phyloP scores from a whole-genome alignment of 306 rosid species.

The Sechiopsis laciniata region DNA sequence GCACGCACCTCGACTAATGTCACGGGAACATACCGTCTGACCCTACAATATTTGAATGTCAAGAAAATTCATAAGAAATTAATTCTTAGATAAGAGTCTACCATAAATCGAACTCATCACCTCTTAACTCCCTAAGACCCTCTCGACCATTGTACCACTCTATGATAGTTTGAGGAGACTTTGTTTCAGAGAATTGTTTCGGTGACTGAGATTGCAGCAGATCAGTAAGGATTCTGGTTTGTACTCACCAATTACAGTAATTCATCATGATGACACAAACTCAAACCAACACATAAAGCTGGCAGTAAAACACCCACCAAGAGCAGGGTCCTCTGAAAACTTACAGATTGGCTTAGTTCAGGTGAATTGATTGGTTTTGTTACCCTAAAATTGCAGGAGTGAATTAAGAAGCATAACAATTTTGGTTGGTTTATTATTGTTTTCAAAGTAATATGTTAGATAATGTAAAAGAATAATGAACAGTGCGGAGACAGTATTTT shows the following conservation, averaged over 20 bases:
- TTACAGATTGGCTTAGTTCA: not conserved
- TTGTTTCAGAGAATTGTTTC: not conserved
- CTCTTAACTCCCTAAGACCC: no score
- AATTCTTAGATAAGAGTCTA: no score
- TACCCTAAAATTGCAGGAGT: not conserved
- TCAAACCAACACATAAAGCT: not conserved
- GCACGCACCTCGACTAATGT: no score
- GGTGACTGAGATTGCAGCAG: slow-evolving; percentile 13
- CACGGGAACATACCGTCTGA: no score
- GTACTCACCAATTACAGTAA: slow-evolving; percentile 1
- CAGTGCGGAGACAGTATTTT: not conserved
- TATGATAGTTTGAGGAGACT: not conserved
- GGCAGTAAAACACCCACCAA: not conserved
- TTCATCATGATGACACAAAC: not conserved
- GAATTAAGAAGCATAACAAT: not conserved
- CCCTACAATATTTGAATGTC: no score
- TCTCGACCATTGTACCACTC: no score
- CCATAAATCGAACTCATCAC: no score
- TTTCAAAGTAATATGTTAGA: not conserved
- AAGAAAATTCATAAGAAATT: no score
- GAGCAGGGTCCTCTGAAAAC: not conserved
- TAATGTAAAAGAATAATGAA: not conserved
- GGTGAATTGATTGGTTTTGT: not conserved
- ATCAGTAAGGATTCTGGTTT: slow-evolving; percentile 6
- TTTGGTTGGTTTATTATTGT: not conserved